Percentiles rank a stretch among this genome's conserved stretches.
Conservation (phyloP, 768 basidiomycete species). For the Mycena polygramma region DNA sequence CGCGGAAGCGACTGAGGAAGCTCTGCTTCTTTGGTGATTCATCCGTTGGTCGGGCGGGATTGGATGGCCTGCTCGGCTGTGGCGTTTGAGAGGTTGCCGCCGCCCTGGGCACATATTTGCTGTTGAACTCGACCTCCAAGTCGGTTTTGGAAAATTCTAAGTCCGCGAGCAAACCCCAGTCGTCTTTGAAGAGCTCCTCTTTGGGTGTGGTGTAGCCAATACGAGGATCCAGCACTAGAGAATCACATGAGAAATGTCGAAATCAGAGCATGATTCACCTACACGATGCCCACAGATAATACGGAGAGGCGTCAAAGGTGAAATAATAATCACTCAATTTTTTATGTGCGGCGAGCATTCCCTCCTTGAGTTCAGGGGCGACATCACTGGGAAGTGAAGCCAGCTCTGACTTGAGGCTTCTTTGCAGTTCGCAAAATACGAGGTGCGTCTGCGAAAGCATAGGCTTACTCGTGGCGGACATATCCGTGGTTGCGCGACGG, state of each 20-base stretch:
- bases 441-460: slow-evolving; percentile 37
- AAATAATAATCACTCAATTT: slow-evolving; percentile 41
- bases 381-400: slow-evolving; percentile 20
- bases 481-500: slow-evolving; percentile 6
- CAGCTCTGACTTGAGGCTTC: slow-evolving; percentile 15
- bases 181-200: too few relatives aligned
- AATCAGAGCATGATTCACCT: neutral
- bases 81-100: too few relatives aligned
- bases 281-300: slow-evolving; percentile 20
- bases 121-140: too few relatives aligned
- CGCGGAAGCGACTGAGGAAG: too few relatives aligned
- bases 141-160: too few relatives aligned
- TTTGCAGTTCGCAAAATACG: slow-evolving; percentile 34
- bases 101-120: too few relatives aligned
- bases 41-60: neutral
- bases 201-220: neutral
- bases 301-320: slow-evolving; percentile 34
- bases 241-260: neutral
- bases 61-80: too few relatives aligned
- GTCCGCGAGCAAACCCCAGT: too few relatives aligned
- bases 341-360: slow-evolving; percentile 28
- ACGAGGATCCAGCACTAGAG: neutral
- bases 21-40: too few relatives aligned
- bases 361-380: slow-evolving; percentile 23
- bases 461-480: slow-evolving; percentile 14